Evolutionary conservation across 2,329 filamentous ascomycete genomes (phyloP).

Genomic region (Graphilbum ipis-grandicollis): DNA sequence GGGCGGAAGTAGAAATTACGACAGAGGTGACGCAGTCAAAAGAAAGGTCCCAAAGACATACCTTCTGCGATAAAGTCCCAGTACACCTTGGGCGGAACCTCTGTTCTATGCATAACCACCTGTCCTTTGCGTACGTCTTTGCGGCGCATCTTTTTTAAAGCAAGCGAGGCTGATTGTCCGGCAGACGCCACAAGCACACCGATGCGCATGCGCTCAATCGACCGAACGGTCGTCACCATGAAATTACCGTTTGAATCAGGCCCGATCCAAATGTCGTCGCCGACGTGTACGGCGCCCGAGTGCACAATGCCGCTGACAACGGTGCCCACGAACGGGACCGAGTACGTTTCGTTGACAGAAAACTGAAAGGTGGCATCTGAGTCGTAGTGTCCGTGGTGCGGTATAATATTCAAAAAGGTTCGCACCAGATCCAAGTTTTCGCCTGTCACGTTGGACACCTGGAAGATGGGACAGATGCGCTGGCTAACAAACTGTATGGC

Average conservation of each 20-base stretch:
- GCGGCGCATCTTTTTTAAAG: conserved; percentile 67
- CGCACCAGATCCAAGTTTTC: conserved; percentile 80
- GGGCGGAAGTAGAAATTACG: not conserved
- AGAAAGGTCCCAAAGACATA: conserved; percentile 17
- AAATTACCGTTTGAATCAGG: conserved; percentile 87
- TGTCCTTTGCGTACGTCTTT: conserved; percentile 96
- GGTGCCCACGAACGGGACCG: conserved; percentile 89
- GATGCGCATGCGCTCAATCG: conserved; percentile 89
- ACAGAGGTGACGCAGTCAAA: too few species aligned
- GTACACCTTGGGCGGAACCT: conserved; percentile 57
- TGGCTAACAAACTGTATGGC: conserved; percentile 91
- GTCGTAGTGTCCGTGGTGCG: conserved; percentile 87
- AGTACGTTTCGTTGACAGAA: conserved; percentile 93
- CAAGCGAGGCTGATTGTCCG: conserved; percentile 85
- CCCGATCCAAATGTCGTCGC: conserved; percentile 78
- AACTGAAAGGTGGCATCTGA: conserved; percentile 81
- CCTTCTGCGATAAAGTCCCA: conserved; percentile 65
- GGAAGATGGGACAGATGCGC: conserved; percentile 91
- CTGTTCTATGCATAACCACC: conserved; percentile 78
- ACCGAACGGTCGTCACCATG: conserved; percentile 67
- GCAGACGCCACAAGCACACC: conserved; percentile 74
- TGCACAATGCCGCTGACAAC: conserved; percentile 92
- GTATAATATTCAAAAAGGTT: conserved; percentile 85
- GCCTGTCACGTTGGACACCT: conserved; percentile 94
- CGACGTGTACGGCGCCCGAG: conserved; percentile 69